Base-by-base conservation (phyloP, 306 rosid genomes). In the Dryas octopetala region DNA sequence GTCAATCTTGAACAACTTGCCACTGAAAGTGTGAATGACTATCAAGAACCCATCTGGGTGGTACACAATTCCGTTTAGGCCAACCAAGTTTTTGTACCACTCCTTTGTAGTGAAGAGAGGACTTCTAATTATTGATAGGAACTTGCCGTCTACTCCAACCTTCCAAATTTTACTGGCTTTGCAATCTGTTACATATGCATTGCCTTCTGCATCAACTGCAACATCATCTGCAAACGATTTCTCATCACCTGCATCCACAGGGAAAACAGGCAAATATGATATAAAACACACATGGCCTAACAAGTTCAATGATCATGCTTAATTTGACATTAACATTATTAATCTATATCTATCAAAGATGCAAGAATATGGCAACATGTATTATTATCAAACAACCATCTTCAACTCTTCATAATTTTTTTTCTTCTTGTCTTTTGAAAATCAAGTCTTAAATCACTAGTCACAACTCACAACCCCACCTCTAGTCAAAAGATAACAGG, bases 11-110 rank as follows among this genome's bases (percentile, higher is more conserved):
- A 85, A 89, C 89, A 95, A 77, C 51, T 82, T 88, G 53, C 97
- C 97, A 4, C 89, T 79, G 53, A 85, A 84, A 47, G 97, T 95
- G 80, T 95, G 99, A 52, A 92, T 53, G 26, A 81, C 93, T 54
- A 95, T 80, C 71, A 95, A 83, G 63, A 76, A 95, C 44, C 99
- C 96, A 72, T 89, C 93, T 5, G 97, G 97, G 85, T 95, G 99
- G 84, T 90, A 89, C 32, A 95, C 92, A 41, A 90, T 95, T 38
- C 97, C 99, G 47, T 95, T 92, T 1, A 95, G 93, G 1, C 91
- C 97, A 71, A 89, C 66, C 68, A 86, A 71, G 88, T 71, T 83
- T 71, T 81, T 95, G 89, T 95, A 85, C 99, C 99, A 90, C 78
- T 90, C 89, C 53, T 90, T 90, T 54, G 88, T 66, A 44, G 70